Base-by-base conservation (phyloP, 2,329 filamentous ascomycete genomes). In the Penicillium sp. region DNA sequence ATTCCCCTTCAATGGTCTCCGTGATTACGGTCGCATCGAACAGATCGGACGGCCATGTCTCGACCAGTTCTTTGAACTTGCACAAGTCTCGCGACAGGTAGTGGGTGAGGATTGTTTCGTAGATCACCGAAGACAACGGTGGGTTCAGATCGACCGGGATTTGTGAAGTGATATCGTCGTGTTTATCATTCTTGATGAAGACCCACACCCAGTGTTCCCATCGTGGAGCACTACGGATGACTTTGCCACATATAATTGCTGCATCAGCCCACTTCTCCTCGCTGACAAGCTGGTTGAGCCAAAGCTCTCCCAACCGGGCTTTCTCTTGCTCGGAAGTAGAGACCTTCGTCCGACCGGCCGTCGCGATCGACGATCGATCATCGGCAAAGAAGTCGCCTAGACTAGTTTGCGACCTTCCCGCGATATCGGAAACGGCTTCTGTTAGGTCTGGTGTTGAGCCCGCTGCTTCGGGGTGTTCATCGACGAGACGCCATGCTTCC, bases 141-240 rank as follows among this genome's bases (percentile, higher is more conserved):
- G 91, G 91, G 25, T 81, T 81, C 66, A 95, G 78, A n/a, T 84
- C 82, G 1, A 81, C 83, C 0, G 93, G 93, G 27, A 99, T 88
- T 62, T 87, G 84, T 30, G 87, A 80, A 4, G 88, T 87, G 53
- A 99, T 95, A 60, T 95, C 91, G 65, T 96, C 89, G 60, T 95
- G 89, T 63, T 84, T 89, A 56, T 88, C 81, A 2, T 88, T 87
- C 34, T 89, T 86, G 7, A 90, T 89, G 71, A 99, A 99, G 0
- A 82, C 86, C 82, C 88, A 95, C 4, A 95, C 87, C 90, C 92
- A 97, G 62, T 95, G 89, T 72, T 97, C 91, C 93, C 93, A 99
- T 59, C 86, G 78, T 40, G 86, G 78, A 1, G 89, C 83, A 1
- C 86, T 89, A 36, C 83, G 83, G 1, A 99, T 76, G 0, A 96